A percentile compares a stretch with the other conserved stretches of the same genome.
phyloP scores from a whole-genome alignment of 352 stramenopile species.

The Aphanomyces euteiches region DNA sequence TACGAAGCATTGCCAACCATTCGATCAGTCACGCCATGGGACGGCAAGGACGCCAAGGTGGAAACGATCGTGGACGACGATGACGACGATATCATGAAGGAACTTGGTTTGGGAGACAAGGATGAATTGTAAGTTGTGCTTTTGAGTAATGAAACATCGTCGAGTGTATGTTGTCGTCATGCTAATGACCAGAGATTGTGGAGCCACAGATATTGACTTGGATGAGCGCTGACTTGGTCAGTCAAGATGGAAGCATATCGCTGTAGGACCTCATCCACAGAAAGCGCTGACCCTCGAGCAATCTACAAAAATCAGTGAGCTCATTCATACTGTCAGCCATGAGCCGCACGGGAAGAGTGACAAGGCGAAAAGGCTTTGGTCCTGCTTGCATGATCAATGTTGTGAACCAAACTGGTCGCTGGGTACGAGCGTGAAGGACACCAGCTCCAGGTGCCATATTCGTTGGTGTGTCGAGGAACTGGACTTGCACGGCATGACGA shows the following conservation, averaged over 20 bases:
- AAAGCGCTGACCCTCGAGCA: background rate
- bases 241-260: conserved; percentile 8
- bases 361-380: conserved; percentile 12
- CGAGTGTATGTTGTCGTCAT: background rate
- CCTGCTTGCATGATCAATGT: background rate
- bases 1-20: conserved; percentile 63
- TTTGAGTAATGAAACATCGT: conserved; percentile 9
- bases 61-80: conserved; percentile 75
- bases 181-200: conserved; percentile 18
- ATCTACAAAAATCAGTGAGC: conserved; percentile 3
- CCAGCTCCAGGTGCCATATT: conserved; percentile 4
- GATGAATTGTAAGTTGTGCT: conserved; percentile 63
- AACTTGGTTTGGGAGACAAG: conserved; percentile 56
- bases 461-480: background rate
- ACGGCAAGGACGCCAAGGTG: conserved; percentile 74
- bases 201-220: conserved; percentile 25
- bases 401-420: conserved; percentile 25
- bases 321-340: background rate
- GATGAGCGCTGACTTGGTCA: background rate
- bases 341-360: conserved; percentile 10
- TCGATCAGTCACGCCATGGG: conserved; percentile 64
- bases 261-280: conserved; percentile 16
- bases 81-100: conserved; percentile 83
- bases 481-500: conserved; percentile 14
- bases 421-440: conserved; percentile 14